Base-by-base conservation (phyloP, 2,329 filamentous ascomycete species). In the Cercospora citrullina region DNA sequence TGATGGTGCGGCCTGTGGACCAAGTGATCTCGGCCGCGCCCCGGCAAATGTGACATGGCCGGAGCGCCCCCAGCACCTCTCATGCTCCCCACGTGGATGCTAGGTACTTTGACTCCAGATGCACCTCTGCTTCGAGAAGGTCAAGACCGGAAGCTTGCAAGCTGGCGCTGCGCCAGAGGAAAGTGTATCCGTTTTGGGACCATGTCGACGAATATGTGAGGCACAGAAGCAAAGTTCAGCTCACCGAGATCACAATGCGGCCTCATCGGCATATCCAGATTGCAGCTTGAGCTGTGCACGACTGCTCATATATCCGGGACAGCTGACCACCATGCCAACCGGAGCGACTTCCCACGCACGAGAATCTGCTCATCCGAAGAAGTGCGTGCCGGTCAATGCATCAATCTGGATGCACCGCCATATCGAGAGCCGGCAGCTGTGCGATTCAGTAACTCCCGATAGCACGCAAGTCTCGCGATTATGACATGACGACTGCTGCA, bases 1-100 rank as follows among this genome's bases (percentile, higher is more conserved):
- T 57, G 55, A 59, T 59, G 55, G 55, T 30, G 55, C 55, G 55
- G 55, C 55, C 55, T 33, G 55, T 59, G 55, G 55, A 59, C 28
- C 55, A 53, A 59, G 55, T 59, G 55, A 59, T 59, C 55, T 59
- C 28, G 55, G 55, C n/a, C 16, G 30, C 8, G 55, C 55, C 18
- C 18, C 55, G 55, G 55, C 55, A 59, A 33, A 59, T 59, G 28
- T 59, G 28, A 36, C 55, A 28, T 33, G 55, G 14, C 31, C 55
- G 55, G 55, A 59, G 55, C 28, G 28, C 31, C 16, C 18, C 31
- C 55, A n/a, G 36, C 28, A 36, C 26, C 28, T 59, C 21, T 59
- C 55, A 23, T 33, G 28, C 55, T 59, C 16, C 55, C 55, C 55
- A 59, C 55, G 55, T 59, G 55, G 18, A 53, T 16, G 48, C 48